Percentiles rank a stretch among this genome's conserved stretches.
phyloP scores from a whole-genome alignment of 345 rosid species.

The Bruguiera parviflora region DNA sequence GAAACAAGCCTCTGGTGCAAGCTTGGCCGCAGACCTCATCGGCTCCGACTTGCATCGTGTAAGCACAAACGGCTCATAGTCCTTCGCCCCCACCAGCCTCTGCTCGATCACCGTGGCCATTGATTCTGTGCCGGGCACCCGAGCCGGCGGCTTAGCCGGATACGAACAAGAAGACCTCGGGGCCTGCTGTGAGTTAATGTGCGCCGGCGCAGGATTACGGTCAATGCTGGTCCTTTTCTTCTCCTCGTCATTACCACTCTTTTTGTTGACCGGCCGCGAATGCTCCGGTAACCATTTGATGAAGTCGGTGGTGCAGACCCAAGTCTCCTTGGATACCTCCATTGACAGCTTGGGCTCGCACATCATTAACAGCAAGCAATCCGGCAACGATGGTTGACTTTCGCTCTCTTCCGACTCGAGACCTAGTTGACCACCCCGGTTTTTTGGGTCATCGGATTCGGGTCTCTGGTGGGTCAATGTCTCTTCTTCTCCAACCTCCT shows the following conservation, averaged over 20 bases:
- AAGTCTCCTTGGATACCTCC: slow-evolving; percentile 97
- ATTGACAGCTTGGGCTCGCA: slow-evolving; percentile 92
- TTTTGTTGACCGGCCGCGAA: slow-evolving; percentile 34
- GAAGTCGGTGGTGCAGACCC: slow-evolving; percentile 93
- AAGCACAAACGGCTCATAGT: slow-evolving; percentile 58
- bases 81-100: slow-evolving; percentile 50
- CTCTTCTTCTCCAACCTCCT: slow-evolving; percentile 10
- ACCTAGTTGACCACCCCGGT: slow-evolving; percentile 36
- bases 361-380: slow-evolving; percentile 87
- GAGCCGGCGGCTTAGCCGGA: slow-evolving; percentile 39
- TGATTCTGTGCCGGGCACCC: slow-evolving; percentile 27
- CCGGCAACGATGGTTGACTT: slow-evolving; percentile 48
- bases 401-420: slow-evolving; percentile 37
- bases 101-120: slow-evolving; percentile 49
- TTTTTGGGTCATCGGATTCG: slow-evolving; percentile 22
- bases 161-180: slow-evolving; percentile 65
- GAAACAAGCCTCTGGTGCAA: slow-evolving; percentile 69
- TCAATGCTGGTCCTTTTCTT: slow-evolving; percentile 48
- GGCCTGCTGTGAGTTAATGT: slow-evolving; percentile 21
- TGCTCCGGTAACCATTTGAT: slow-evolving; percentile 53
- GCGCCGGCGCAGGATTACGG: slow-evolving; percentile 32
- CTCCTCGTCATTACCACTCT: slow-evolving; percentile 34
- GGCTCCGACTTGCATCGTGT: slow-evolving; percentile 97
- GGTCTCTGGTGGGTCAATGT: slow-evolving; percentile 32
- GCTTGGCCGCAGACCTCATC: slow-evolving; percentile 55